phyloP scores from a whole-genome alignment of 2,329 filamentous ascomycete species.

The Monilinia fructicola region DNA sequence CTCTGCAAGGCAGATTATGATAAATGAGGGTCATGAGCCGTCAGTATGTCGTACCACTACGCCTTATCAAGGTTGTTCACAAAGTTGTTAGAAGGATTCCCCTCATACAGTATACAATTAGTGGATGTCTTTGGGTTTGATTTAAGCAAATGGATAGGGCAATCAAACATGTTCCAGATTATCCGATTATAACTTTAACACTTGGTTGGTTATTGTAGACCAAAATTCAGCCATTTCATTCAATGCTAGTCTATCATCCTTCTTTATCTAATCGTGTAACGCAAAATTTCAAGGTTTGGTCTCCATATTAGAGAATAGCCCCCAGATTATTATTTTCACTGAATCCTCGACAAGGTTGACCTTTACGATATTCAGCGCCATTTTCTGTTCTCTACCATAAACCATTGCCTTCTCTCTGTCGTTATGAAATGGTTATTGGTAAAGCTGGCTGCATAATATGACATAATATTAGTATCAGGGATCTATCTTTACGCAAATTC shows the following conservation, averaged over 20 bases:
- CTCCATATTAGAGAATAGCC: not conserved
- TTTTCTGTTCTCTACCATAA: not conserved
- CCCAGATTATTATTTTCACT: not conserved
- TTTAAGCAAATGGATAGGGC: too few species aligned
- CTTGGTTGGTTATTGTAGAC: too few species aligned
- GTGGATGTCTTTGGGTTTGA: too few species aligned
- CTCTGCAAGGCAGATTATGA: conserved; percentile 11
- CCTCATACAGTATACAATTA: too few species aligned
- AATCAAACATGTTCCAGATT: not conserved
- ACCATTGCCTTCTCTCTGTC: too few species aligned
- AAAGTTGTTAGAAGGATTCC: too few species aligned
- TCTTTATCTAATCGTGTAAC: not conserved
- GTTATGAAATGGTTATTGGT: not conserved
- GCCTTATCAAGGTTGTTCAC: too few species aligned
- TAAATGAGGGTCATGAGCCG: not conserved
- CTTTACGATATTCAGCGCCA: not conserved
- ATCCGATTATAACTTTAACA: not conserved
- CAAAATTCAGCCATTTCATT: not conserved
- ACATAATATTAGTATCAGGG: not conserved
- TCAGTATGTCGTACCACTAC: not conserved
- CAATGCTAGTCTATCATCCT: not conserved
- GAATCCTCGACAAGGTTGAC: not conserved
- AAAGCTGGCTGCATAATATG: not conserved
- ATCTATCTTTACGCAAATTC: not conserved
- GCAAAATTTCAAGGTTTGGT: too few species aligned